A percentile compares a stretch with the other conserved stretches of the same genome.
Conservation (phyloP, 768 basidiomycete genomes). For the Suillus variegatus region DNA sequence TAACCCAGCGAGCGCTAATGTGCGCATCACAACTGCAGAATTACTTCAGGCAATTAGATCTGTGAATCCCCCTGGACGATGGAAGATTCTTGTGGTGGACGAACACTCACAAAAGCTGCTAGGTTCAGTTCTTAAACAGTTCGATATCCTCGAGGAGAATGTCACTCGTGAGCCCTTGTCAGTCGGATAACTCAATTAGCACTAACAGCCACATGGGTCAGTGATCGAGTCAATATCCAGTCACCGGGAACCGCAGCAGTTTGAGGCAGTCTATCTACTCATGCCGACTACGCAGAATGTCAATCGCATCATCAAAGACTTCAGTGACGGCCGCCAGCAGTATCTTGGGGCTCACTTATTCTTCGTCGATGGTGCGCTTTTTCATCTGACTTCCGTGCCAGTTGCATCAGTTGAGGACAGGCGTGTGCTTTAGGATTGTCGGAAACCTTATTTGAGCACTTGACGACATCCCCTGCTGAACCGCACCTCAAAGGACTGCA, state of each 20-base stretch:
- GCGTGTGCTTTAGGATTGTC: conserved; percentile 56
- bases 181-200: background rate
- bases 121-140: conserved; percentile 84
- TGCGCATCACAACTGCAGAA: conserved; percentile 43
- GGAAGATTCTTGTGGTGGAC: conserved; percentile 98
- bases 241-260: conserved; percentile 78
- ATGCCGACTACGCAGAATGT: conserved; percentile 96
- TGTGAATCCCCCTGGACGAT: conserved; percentile 81
- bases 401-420: conserved; percentile 6
- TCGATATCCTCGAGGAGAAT: conserved; percentile 94
- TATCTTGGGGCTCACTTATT: conserved; percentile 89
- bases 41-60: conserved; percentile 88
- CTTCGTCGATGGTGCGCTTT: conserved; percentile 82
- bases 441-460: conserved; percentile 72
- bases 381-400: background rate
- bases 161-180: conserved; percentile 75
- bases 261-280: conserved; percentile 92
- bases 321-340: conserved; percentile 57
- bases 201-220: conserved; percentile 34
- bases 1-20: conserved; percentile 2
- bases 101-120: conserved; percentile 86
- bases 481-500: conserved; percentile 74
- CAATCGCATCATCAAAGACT: conserved; percentile 87
- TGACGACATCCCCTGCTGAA: conserved; percentile 76
- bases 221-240: conserved; percentile 91